A percentile compares a stretch with the other conserved stretches of the same genome.
Conservation (phyloP, 257 asterid genomes). For the Euphrasia confusa region DNA sequence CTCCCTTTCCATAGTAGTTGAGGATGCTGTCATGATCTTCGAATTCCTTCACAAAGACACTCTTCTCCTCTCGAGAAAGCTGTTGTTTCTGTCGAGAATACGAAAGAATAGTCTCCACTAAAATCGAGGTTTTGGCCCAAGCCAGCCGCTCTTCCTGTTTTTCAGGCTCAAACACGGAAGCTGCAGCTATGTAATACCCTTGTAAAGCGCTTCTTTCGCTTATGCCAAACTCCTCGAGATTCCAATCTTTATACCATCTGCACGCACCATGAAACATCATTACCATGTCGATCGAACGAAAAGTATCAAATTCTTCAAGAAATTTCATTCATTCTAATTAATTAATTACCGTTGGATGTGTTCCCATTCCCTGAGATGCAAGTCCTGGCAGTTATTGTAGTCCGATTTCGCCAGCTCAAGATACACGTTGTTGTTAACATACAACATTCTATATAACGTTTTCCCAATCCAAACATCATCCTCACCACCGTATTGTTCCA, state of each 20-base stretch:
- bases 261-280: neutral
- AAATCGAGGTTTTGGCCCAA: conserved; percentile 69
- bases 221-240: conserved; percentile 41
- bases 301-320: too few species aligned
- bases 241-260: conserved; percentile 59
- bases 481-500: conserved; percentile 81
- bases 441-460: conserved; percentile 79
- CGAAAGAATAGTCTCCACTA: conserved; percentile 39
- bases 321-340: too few species aligned
- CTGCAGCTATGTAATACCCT: conserved; percentile 48
- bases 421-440: conserved; percentile 56
- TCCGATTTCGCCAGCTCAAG: conserved; percentile 72
- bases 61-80: conserved; percentile 29
- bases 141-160: conserved; percentile 47
- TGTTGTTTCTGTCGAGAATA: conserved; percentile 27
- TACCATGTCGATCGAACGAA: too few species aligned
- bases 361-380: conserved; percentile 70
- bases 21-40: conserved; percentile 24
- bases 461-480: conserved; percentile 96
- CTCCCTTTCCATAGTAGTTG: conserved; percentile 28
- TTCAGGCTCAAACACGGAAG: conserved; percentile 60
- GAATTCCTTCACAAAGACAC: conserved; percentile 41
- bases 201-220: conserved; percentile 34
- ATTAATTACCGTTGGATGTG: conserved; percentile 46
- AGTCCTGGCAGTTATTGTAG: conserved; percentile 61